phyloP scores from a whole-genome alignment of 2,329 filamentous ascomycete species.

The Hypoxylon sp. region DNA sequence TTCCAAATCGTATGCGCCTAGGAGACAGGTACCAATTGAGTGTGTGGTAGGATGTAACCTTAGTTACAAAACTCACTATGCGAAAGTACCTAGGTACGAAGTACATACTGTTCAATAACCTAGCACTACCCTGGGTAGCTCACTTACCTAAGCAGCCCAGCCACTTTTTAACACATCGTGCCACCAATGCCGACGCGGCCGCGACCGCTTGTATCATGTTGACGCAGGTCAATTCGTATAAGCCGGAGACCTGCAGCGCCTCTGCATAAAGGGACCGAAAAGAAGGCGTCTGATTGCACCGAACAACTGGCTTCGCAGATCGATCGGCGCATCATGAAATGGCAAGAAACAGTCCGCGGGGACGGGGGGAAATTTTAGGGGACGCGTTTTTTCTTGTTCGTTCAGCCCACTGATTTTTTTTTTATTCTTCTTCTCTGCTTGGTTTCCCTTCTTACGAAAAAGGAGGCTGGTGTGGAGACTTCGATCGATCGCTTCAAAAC shows the following conservation, averaged over 20 bases:
- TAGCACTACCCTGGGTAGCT: too few species aligned
- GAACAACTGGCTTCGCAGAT: slow-evolving; percentile 29
- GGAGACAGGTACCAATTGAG: too few species aligned
- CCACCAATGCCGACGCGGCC: slow-evolving; percentile 12
- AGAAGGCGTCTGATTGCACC: slow-evolving; percentile 20
- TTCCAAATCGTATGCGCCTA: too few species aligned
- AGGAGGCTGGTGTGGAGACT: slow-evolving; percentile 37
- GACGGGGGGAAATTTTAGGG: not conserved
- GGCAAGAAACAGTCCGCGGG: slow-evolving; percentile 10
- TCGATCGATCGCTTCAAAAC: slow-evolving; percentile 8
- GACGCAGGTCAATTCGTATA: slow-evolving; percentile 36
- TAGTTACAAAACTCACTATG: too few species aligned
- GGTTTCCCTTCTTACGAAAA: slow-evolving; percentile 14
- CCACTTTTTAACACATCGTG: slow-evolving; percentile 3
- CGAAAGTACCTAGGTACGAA: too few species aligned
- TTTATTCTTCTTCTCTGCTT: slow-evolving; percentile 23
- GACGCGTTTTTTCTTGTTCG: slow-evolving; percentile 6
- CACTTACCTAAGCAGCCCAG: slow-evolving; percentile 1
- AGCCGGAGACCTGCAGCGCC: slow-evolving; percentile 30
- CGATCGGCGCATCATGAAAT: slow-evolving; percentile 27
- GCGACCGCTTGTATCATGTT: slow-evolving; percentile 16
- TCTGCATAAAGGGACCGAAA: slow-evolving; percentile 8
- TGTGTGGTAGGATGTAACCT: too few species aligned
- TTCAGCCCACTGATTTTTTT: slow-evolving; percentile 36
- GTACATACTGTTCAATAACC: too few species aligned